These are phyloP conservation scores for Globisporangium irregulare DNA, from an alignment of 352 stramenopile species.

Conservation along the genomic window DNA sequence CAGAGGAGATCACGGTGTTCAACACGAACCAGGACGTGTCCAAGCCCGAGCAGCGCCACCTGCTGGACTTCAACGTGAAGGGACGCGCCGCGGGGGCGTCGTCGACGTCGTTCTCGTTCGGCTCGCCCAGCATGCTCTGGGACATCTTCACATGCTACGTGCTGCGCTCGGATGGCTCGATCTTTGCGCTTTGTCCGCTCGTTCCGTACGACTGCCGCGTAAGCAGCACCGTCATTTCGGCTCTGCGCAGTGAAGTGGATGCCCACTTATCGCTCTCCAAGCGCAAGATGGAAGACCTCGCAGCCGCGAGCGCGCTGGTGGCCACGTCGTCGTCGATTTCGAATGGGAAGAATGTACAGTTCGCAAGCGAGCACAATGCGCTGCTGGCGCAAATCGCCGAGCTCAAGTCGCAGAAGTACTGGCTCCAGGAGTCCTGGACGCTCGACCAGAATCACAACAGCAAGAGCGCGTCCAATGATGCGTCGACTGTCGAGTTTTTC, in stretches of 20 bases:
- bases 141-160: constrained; percentile 78
- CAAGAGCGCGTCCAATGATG: background rate
- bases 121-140: constrained; percentile 51
- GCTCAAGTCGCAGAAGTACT: constrained; percentile 85
- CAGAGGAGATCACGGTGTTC: constrained; percentile 71
- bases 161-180: constrained; percentile 60
- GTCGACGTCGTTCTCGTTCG: constrained; percentile 61
- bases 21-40: constrained; percentile 61
- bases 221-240: constrained; percentile 36
- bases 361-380: constrained; percentile 16
- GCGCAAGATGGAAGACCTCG: constrained; percentile 29
- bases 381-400: constrained; percentile 43
- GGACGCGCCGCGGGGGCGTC: constrained; percentile 24
- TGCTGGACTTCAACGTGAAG: constrained; percentile 46
- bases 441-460: constrained; percentile 10
- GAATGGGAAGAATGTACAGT: background rate
- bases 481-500: constrained; percentile 23
- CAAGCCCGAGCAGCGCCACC: constrained; percentile 69
- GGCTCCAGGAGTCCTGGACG: constrained; percentile 67
- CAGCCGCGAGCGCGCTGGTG: background rate
- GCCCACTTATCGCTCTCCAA: constrained; percentile 55
- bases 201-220: constrained; percentile 62
- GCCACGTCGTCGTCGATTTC: background rate
- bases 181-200: constrained; percentile 71
- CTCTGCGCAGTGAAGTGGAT: constrained; percentile 61